Base-by-base conservation (phyloP, 768 basidiomycete genomes). In the Hypsizygus marmoreus region DNA sequence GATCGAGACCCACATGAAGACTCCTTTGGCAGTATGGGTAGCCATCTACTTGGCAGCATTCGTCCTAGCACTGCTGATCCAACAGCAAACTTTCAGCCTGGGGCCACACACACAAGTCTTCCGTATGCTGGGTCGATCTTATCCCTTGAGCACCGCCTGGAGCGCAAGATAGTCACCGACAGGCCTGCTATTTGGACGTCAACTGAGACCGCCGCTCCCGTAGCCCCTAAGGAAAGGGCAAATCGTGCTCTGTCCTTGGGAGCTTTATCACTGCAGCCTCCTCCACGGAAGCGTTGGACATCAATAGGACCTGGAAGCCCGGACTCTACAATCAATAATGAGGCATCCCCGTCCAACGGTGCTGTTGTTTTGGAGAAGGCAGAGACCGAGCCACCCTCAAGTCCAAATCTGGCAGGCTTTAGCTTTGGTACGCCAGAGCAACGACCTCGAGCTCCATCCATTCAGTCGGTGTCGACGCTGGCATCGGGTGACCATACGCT, bases 1-100 rank as follows among this genome's bases (percentile, higher is more conserved):
- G 70, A 59, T 47, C 65, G 58, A 25, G 70, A 51, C 58, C 53
- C 40, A 7, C 61, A 58, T 10, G 70, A 82, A 42, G 82, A 82
- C 12, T 82, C 82, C 8, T 84, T 85, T 47, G 69, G 72, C 19
- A 73, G 72, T 28, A 79, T 70, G 53, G 80, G 82, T 7, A 77
- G 65, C 29, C 81, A 73, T 54, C 66, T 86, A 26, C 63, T 84
- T 31, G 71, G 68, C 49, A 78, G 77, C 71, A 61, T 79, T 36
- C 69, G 77, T 29, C 66, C 71, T 17, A 72, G 64, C 45, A 61
- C 66, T 32, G 59, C 66, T 14, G 67, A 72, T 35, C 49, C 52
- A 24, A 61, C 61, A 47, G 43, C 51, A 51, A 60, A 30, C 42
- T 61, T 41, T 41, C 63, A 58, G 40, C 47, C 54, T 25, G 49